Evolutionary conservation across 2,329 filamentous ascomycete species (phyloP).

Genomic region (Exutisphaerella laricina): DNA sequence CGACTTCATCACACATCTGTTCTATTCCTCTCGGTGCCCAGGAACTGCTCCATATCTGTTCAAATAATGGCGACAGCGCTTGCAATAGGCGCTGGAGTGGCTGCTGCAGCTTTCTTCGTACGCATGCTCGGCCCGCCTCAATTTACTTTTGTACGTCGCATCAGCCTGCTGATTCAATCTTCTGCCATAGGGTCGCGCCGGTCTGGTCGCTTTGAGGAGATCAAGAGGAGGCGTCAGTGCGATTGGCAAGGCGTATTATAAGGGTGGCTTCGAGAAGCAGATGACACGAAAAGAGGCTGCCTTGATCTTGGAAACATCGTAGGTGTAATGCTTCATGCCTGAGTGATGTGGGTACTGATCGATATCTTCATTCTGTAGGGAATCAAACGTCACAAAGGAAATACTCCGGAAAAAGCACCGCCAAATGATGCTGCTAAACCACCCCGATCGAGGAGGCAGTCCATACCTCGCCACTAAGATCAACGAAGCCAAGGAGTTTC

Average conservation of each 20-base stretch:
- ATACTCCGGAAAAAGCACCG: conserved; percentile 94
- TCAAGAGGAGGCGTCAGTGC: conserved; percentile 69
- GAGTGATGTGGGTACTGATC: background rate
- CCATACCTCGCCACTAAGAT: conserved; percentile 96
- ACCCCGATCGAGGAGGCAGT: conserved; percentile 93
- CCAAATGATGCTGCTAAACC: conserved; percentile 93
- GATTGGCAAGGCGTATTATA: conserved; percentile 90
- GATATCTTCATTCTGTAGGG: too few relatives aligned
- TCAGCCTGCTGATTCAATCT: conserved; percentile 5
- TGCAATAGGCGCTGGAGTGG: conserved; percentile 56
- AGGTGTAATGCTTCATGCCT: conserved; percentile 33
- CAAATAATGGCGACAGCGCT: conserved; percentile 54
- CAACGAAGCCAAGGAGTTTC: conserved; percentile 94
- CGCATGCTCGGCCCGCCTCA: conserved; percentile 18
- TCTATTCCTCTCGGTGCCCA: too few relatives aligned
- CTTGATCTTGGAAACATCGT: conserved; percentile 87
- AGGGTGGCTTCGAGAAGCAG: conserved; percentile 92
- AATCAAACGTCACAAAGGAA: conserved; percentile 81
- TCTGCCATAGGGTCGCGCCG: conserved; percentile 70
- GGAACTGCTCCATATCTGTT: background rate
- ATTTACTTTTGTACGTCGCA: background rate
- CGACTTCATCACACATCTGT: too few relatives aligned
- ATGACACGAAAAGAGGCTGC: conserved; percentile 92
- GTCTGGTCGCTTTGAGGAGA: conserved; percentile 79
- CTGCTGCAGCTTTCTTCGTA: conserved; percentile 62